Evolutionary conservation across 108 stramenopile species (phyloP).

Genomic region (Skeletonema marinoi): DNA sequence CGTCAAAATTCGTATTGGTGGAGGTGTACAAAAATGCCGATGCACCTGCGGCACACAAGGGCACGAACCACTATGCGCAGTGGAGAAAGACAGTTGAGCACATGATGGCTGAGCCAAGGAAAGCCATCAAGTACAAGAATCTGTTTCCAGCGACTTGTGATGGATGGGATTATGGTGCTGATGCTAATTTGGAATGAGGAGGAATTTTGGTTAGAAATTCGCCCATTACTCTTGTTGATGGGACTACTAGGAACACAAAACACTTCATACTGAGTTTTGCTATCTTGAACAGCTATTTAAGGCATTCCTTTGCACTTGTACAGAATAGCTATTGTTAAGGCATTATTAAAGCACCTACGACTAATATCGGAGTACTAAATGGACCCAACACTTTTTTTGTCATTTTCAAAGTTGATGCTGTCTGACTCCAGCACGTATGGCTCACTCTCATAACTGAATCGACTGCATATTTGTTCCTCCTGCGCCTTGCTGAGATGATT

Average conservation of each 20-base stretch:
- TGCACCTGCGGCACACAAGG: slow-evolving; percentile 58
- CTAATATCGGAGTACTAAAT: slow-evolving; percentile 63
- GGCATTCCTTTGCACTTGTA: no score
- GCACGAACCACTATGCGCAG: slow-evolving; percentile 51
- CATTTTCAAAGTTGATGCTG: slow-evolving; percentile 20
- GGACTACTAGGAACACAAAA: neutral
- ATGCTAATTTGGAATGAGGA: slow-evolving; percentile 11
- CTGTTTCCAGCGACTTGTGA: slow-evolving; percentile 39
- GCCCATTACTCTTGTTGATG: neutral
- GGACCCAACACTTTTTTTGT: slow-evolving; percentile 56
- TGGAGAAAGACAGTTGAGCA: slow-evolving; percentile 60
- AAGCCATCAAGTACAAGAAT: slow-evolving; percentile 52
- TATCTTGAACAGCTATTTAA: no score
- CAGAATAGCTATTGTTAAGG: neutral
- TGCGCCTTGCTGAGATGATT: slow-evolving; percentile 32
- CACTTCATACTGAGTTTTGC: no score
- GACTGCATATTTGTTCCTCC: slow-evolving; percentile 33
- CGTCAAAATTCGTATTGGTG: slow-evolving; percentile 49
- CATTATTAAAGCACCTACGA: slow-evolving; percentile 57
- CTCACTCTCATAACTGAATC: slow-evolving; percentile 20
- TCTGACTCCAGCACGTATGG: slow-evolving; percentile 11
- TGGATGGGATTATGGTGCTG: slow-evolving; percentile 53
- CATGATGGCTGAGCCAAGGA: slow-evolving; percentile 64
- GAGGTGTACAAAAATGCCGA: slow-evolving; percentile 56
- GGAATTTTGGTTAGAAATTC: neutral